phyloP scores from a whole-genome alignment of 2,329 filamentous ascomycete genomes.

The Diplodia intermedia region DNA sequence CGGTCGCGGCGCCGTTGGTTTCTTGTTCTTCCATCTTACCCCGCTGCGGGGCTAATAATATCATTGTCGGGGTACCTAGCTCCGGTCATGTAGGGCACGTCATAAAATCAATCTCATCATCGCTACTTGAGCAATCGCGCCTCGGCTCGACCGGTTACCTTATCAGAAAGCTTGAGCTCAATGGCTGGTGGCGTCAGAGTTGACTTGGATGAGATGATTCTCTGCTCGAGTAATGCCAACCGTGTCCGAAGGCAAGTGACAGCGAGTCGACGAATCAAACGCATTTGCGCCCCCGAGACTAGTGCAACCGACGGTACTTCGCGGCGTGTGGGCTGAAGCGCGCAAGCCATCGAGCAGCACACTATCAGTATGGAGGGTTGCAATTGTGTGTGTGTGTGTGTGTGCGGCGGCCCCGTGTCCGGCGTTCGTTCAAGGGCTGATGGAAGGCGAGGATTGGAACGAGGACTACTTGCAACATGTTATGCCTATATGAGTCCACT shows the following conservation, averaged over 20 bases:
- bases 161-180: background rate
- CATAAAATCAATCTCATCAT: background rate
- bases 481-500: background rate
- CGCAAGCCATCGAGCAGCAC: background rate
- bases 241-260: background rate
- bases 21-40: background rate
- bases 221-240: background rate
- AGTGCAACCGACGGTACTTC: background rate
- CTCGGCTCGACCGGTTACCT: background rate
- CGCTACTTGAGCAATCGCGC: constrained; percentile 13
- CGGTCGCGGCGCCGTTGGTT: background rate
- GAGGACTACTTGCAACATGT: background rate
- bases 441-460: too few relatives aligned
- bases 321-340: background rate
- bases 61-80: background rate
- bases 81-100: background rate
- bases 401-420: too few relatives aligned
- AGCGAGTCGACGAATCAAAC: constrained; percentile 2
- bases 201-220: background rate
- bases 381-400: too few relatives aligned
- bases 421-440: too few relatives aligned
- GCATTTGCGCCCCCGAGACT: background rate
- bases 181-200: background rate
- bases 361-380: too few relatives aligned
- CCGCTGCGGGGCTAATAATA: constrained; percentile 17